Conservation (phyloP, 202 grass and related monocot species). For the Hordeum pubiflorum region DNA sequence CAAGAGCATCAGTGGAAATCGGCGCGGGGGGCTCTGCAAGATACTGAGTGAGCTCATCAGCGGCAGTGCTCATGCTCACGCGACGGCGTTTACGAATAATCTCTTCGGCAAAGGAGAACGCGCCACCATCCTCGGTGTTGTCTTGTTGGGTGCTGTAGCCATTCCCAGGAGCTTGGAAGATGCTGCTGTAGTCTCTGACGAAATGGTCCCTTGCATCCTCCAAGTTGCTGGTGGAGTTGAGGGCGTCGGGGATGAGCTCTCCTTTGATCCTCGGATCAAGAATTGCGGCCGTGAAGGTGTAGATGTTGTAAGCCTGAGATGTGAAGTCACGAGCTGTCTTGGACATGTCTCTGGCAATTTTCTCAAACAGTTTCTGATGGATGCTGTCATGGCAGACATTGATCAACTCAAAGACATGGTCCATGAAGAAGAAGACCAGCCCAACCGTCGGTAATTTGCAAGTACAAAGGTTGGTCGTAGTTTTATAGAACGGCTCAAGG, state of each 20-base stretch:
- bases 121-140: conserved; percentile 30
- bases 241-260: conserved; percentile 69
- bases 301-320: conserved; percentile 61
- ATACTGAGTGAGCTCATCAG: conserved; percentile 83
- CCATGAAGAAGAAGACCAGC: conserved; percentile 91
- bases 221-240: conserved; percentile 63
- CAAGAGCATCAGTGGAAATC: conserved; percentile 66
- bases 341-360: conserved; percentile 62
- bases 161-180: conserved; percentile 44
- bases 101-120: conserved; percentile 94
- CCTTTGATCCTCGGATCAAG: conserved; percentile 86
- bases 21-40: conserved; percentile 57
- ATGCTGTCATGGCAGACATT: conserved; percentile 36
- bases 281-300: conserved; percentile 82
- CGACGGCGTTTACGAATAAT: conserved; percentile 75
- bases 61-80: conserved; percentile 48
- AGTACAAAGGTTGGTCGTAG: conserved; percentile 80
- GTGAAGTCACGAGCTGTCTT: conserved; percentile 46
- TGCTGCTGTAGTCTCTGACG: conserved; percentile 67
- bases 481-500: conserved; percentile 89
- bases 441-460: conserved; percentile 76
- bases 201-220: conserved; percentile 76
- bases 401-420: conserved; percentile 84
- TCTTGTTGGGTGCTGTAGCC: conserved; percentile 43
- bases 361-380: conserved; percentile 74